Evolutionary conservation across 164 flowering plant genomes (phyloP).

Genomic region (Kingdonia uniflora): DNA sequence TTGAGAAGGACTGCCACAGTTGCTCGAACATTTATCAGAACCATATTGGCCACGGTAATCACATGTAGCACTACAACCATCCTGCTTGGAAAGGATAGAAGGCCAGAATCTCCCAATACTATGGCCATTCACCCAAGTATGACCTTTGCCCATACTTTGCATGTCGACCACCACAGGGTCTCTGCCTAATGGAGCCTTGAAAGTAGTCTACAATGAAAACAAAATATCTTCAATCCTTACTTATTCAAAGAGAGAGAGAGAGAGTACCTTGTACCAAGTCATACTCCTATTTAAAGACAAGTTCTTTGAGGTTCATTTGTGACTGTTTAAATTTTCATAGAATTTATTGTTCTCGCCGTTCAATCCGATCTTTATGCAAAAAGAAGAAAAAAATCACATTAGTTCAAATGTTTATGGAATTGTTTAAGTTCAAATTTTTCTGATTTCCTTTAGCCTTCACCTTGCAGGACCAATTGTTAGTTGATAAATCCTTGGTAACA

Average conservation of each 20-base stretch:
- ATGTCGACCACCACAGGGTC: slow-evolving; percentile 63
- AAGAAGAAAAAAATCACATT: too few relatives aligned
- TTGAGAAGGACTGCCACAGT: slow-evolving; percentile 66
- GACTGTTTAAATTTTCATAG: slow-evolving; percentile 9
- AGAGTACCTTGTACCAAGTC: slow-evolving; percentile 83
- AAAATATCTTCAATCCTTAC: too few relatives aligned
- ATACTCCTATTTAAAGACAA: slow-evolving; percentile 26
- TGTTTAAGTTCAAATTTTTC: too few relatives aligned
- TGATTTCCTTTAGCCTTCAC: too few relatives aligned
- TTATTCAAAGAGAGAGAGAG: too few relatives aligned
- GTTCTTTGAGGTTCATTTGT: slow-evolving; percentile 20
- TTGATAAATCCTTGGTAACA: slow-evolving; percentile 36
- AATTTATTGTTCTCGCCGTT: slow-evolving; percentile 24
- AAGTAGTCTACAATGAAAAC: slow-evolving; percentile 32
- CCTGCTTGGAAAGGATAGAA: slow-evolving; percentile 20
- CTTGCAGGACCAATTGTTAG: slow-evolving; percentile 38
- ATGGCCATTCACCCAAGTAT: slow-evolving; percentile 71
- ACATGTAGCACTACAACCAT: slow-evolving; percentile 39
- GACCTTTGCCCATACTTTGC: slow-evolving; percentile 65
- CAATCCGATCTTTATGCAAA: slow-evolving; percentile 35
- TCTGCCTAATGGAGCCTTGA: slow-evolving; percentile 52
- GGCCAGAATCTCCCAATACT: slow-evolving; percentile 73
- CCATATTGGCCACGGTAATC: slow-evolving; percentile 57
- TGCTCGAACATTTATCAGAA: slow-evolving; percentile 25
- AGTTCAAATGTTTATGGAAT: too few relatives aligned